These are phyloP conservation scores for Botryotinia narcissicola DNA, from an alignment of 2,329 filamentous ascomycete species.

Conservation along the genomic window DNA sequence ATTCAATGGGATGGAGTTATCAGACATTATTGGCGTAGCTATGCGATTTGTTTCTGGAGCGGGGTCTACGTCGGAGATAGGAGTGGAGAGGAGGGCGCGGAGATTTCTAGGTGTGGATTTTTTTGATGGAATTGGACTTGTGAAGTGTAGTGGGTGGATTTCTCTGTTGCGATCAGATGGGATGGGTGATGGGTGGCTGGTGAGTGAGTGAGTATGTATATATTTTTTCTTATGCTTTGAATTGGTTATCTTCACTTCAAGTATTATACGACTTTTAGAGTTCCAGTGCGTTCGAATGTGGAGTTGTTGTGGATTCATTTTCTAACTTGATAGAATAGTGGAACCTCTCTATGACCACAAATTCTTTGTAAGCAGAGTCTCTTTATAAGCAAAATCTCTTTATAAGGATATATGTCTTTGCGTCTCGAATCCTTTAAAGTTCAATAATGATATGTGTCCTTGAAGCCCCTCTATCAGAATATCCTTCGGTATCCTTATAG, in stretches of 20 bases:
- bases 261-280: background rate
- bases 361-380: too few species aligned
- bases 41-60: slow-evolving; percentile 41
- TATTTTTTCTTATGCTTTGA: background rate
- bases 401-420: background rate
- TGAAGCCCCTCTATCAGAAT: background rate
- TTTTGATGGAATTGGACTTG: background rate
- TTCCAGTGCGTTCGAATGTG: background rate
- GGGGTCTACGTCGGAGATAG: slow-evolving; percentile 43
- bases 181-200: background rate
- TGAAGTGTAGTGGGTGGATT: background rate
- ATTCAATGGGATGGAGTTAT: background rate
- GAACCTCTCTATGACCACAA: background rate
- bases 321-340: background rate
- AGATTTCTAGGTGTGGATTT: background rate
- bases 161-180: background rate
- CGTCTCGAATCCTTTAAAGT: background rate
- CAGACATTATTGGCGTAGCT: background rate
- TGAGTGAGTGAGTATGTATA: background rate
- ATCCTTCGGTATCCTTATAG: background rate
- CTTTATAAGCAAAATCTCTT: background rate
- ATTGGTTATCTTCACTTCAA: background rate
- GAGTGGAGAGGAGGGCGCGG: slow-evolving; percentile 43
- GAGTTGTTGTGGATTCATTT: background rate
- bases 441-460: background rate